A percentile compares a stretch with the other conserved stretches of the same genome.
Conservation (phyloP, 2,329 filamentous ascomycete genomes). For the Colletotrichum melonis region DNA sequence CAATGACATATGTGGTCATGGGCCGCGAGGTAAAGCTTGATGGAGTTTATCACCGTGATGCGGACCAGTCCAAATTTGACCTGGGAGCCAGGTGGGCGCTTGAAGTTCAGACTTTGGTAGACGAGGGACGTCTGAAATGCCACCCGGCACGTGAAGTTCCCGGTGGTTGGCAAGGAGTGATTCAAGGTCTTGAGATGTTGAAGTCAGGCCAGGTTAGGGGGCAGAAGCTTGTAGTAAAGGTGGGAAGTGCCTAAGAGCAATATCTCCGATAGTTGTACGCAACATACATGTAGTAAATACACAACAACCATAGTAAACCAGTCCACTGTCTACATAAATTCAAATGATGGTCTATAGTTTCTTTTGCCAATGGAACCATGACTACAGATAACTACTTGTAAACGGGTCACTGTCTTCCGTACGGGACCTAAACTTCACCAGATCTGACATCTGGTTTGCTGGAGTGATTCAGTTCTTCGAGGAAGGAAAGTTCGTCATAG, state of each 20-base stretch:
- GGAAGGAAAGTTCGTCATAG: too few species aligned
- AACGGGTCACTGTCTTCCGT: too few species aligned
- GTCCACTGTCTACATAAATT: too few species aligned
- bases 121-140: constrained; percentile 3
- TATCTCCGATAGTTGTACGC: background rate
- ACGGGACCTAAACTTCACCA: too few species aligned
- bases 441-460: too few species aligned
- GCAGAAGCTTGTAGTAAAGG: constrained; percentile 1
- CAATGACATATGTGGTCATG: constrained; percentile 38
- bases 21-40: constrained; percentile 11
- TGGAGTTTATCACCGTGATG: background rate
- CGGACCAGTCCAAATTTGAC: constrained; percentile 3
- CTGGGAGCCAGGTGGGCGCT: constrained; percentile 22
- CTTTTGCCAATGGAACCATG: background rate
- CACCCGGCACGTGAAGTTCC: constrained; percentile 19
- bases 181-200: background rate
- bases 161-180: background rate
- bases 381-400: background rate
- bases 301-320: background rate
- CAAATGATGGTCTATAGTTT: background rate
- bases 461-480: too few species aligned
- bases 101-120: constrained; percentile 31
- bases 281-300: background rate
- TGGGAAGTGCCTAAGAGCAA: background rate
- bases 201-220: background rate